Conservation (phyloP, 108 stramenopile species). For the Craspedostauros australis region DNA sequence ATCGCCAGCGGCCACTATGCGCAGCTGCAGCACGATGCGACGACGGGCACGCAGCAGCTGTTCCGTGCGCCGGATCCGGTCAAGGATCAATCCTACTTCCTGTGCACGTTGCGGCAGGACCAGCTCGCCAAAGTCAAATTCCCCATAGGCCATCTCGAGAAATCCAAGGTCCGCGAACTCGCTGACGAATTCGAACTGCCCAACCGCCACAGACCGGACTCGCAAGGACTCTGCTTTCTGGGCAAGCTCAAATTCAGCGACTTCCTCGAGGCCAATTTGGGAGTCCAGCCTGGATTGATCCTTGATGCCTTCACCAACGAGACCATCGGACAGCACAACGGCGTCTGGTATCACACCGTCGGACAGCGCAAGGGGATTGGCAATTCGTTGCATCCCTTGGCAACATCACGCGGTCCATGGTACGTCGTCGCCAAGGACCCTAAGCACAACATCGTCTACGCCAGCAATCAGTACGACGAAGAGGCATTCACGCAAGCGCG, state of each 20-base stretch:
- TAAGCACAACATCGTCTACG: constrained; percentile 61
- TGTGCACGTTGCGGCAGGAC: constrained; percentile 83
- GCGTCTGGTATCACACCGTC: constrained; percentile 97
- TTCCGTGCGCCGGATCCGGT: constrained; percentile 88
- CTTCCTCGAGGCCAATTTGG: constrained; percentile 85
- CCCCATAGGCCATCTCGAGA: constrained; percentile 88
- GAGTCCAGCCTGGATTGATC: constrained; percentile 70
- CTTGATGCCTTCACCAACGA: constrained; percentile 76
- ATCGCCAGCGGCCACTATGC: constrained; percentile 97
- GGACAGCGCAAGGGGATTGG: constrained; percentile 96
- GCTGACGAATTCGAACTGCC: constrained; percentile 87
- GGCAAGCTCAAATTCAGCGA: constrained; percentile 94
- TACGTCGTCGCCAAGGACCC: constrained; percentile 94
- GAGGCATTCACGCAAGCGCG: constrained; percentile 51
- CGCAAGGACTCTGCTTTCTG: constrained; percentile 91
- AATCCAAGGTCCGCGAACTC: constrained; percentile 83
- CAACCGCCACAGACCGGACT: constrained; percentile 84
- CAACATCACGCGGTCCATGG: constrained; percentile 89
- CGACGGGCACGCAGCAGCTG: constrained; percentile 32
- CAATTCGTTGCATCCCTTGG: constrained; percentile 55
- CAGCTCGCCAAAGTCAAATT: constrained; percentile 82
- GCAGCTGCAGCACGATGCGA: constrained; percentile 40
- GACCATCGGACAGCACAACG: constrained; percentile 82
- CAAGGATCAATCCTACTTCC: constrained; percentile 98
- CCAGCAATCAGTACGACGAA: constrained; percentile 88